Base-by-base conservation (phyloP, 78 protist species). In the Kipferlia bialata region DNA sequence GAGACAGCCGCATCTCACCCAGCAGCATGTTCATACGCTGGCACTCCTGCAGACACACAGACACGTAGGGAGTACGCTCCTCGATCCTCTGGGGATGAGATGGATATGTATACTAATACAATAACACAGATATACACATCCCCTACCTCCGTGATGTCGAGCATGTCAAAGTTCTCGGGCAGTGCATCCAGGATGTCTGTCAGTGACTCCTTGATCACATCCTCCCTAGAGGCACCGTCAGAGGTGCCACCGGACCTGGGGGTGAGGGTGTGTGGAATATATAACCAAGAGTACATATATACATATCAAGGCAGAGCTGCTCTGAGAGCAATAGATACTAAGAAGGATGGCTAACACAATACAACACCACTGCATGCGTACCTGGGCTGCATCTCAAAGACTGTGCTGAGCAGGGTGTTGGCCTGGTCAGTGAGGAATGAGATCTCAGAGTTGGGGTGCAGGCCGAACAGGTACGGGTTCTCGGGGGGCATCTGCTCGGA, bases 371-470 rank as follows among this genome's bases (percentile, higher is more conserved):
- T 75, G 6, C 44, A 20, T 2, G 65, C 64, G 13, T 70, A 65
- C 0, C 62, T 59, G 29, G 90, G 90, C 66, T 77, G 81, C 60
- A 89, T 58, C 58, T 73, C 81, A 17, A 59, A 53, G 33, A 89
- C 54, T 3, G 66, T 62, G 20, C 6, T 33, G 84, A 89, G 84
- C 38, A 89, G 41, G 28, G 1, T 20, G 44, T 75, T 74, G 1
- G 88, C 79, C 59, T 79, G 78, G 54, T 38, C 22, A 24, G 78
- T 81, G 26, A 77, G 45, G 77, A 82, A 85, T 15, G 66, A 81
- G 55, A 86, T 83, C 73, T 89, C 94, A 1, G 94, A 83, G 68
- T 89, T 89, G 60, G 89, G 80, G 51, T 85, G 94, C 62, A 89
- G 58, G 16, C 94, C 91, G 70, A 66, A 86, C 24, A 84, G 67